These are phyloP conservation scores for Arabidopsis thaliana DNA, from an alignment of 345 rosid species.

Conservation along the genomic window DNA sequence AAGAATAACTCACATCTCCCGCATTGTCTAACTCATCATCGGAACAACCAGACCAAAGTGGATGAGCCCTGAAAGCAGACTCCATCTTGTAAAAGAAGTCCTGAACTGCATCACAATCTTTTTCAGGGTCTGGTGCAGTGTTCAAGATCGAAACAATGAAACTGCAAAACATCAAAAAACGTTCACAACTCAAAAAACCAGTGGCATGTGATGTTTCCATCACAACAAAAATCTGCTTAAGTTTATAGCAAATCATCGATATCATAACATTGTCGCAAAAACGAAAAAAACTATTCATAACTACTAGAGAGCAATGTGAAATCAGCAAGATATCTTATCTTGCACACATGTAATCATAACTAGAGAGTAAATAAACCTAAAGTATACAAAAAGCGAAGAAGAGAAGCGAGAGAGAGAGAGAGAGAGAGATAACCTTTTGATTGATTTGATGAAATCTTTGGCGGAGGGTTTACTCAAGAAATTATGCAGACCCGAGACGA, in stretches of 20 bases:
- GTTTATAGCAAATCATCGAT: neutral
- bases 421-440: conserved; percentile 3
- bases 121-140: conserved; percentile 84
- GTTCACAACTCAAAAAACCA: neutral
- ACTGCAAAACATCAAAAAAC: conserved; percentile 54
- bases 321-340: neutral
- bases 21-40: conserved; percentile 90
- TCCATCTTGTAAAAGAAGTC: conserved; percentile 74
- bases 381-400: neutral
- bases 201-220: neutral
- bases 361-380: neutral
- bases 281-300: too few relatives aligned
- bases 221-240: neutral
- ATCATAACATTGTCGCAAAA: conserved; percentile 6
- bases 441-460: neutral
- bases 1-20: conserved; percentile 67
- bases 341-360: neutral
- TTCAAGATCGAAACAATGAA: conserved; percentile 82
- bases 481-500: neutral
- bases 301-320: neutral
- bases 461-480: conserved; percentile 12
- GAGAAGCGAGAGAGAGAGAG: neutral
- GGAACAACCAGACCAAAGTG: conserved; percentile 93
- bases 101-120: conserved; percentile 74
- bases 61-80: conserved; percentile 81